Evolutionary conservation across 495 filamentous ascomycete species (phyloP), one percentile per base, ranked within the genome.

Genomic region (Bacidia gigantensis): DNA sequence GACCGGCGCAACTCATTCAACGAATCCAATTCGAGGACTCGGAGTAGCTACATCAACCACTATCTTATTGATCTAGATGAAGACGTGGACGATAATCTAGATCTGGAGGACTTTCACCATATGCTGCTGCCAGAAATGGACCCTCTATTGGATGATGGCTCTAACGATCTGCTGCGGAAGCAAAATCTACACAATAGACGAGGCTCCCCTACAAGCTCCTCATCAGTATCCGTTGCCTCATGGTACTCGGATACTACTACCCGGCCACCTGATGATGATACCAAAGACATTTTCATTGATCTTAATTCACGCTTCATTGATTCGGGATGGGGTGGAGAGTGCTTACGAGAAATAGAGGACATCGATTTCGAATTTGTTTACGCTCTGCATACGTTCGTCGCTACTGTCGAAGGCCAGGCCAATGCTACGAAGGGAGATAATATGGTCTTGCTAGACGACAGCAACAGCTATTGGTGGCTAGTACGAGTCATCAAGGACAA

Each of bases 291-390:
- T 69, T 62, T 53, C 56, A 68, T 71, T 66, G 59, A 63, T 65
- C 49, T 64, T 63, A 70, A 81, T 64, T 56, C 68, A 49, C 73
- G 74, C 65, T 81, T 78, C 60, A 64, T 82, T 67, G 81, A 81
- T 62, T 78, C 74, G 52, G 80, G 80, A 45, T 83, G 80, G 81
- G 79, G 77, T 58, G 77, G 76, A 68, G 82, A 86, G 70, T 84
- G 75, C 86, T 89, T 82, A 88, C 80, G 73, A 71, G 72, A 77
- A 63, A 58, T 66, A 87, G 92, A 99, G 78, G 92, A 97, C 66
- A 99, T 99, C 68, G 89, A 99, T 75, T 97, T 99, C 67, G 90
- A 97, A 60, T 95, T 97, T 68, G 92, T 99, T 51, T 99, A 99
- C 67, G 92, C 92, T 46, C 73, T 99, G 53, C 92, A 96, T 66